Evolutionary conservation across 768 basidiomycete genomes (phyloP).

Genomic region (Cystofilobasidium bisporidii): DNA sequence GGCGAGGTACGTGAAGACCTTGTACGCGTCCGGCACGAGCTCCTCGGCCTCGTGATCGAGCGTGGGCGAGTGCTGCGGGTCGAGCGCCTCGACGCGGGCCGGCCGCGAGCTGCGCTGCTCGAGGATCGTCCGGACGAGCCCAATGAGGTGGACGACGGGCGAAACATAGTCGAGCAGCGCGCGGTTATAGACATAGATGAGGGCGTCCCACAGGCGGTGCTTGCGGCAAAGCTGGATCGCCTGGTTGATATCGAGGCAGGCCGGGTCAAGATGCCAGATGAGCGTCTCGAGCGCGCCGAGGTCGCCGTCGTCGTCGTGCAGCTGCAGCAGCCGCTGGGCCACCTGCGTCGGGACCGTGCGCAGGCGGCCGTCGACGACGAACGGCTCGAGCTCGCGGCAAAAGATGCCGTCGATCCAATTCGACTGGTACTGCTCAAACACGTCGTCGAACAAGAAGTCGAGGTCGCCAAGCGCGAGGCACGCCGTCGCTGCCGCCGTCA

Average conservation of each 20-base stretch:
- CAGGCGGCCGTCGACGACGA: constrained; percentile 65
- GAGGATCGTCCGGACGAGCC: constrained; percentile 61
- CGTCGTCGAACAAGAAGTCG: constrained; percentile 84
- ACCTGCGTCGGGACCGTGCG: constrained; percentile 72
- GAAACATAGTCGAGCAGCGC: constrained; percentile 80
- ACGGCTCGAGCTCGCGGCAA: constrained; percentile 67
- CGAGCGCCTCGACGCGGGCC: constrained; percentile 28
- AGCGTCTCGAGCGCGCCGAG: constrained; percentile 72
- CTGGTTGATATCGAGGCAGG: constrained; percentile 85
- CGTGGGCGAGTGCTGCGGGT: constrained; percentile 27
- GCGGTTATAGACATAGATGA: constrained; percentile 85
- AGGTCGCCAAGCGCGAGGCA: constrained; percentile 69
- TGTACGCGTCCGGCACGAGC: constrained; percentile 67
- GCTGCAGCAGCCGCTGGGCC: constrained; percentile 67
- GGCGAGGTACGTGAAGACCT: constrained; percentile 79
- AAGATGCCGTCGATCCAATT: constrained; percentile 76
- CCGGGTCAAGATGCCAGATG: constrained; percentile 93
- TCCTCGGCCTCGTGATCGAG: constrained; percentile 47
- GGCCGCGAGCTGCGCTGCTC: constrained; percentile 44
- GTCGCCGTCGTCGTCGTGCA: constrained; percentile 62
- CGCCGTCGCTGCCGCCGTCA: constrained; percentile 57
- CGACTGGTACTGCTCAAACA: constrained; percentile 81
- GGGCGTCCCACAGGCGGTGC: constrained; percentile 78
- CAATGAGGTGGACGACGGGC: constrained; percentile 74
- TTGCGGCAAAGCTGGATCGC: constrained; percentile 74